Evolutionary conservation across 805 yeast genomes (phyloP), one percentile per base, ranked within the genome.

Genomic region (Yarrowia bubula): DNA sequence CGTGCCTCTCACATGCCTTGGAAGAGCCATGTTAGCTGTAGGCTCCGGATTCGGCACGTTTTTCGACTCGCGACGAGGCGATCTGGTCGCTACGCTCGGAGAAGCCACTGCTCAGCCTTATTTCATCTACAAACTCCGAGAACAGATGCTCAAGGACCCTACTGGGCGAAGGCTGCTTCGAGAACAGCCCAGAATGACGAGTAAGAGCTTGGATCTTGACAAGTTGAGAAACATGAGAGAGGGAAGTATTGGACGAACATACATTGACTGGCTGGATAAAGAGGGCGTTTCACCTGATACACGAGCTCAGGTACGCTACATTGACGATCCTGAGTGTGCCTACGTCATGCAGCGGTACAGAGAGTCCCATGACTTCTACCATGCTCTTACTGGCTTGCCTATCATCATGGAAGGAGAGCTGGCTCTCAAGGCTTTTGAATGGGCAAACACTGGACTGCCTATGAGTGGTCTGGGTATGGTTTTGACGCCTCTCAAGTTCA

Each of bases 281-380:
- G 98, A 95, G 75, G 92, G 93, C 1, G 96, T 90, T 0, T 86
- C 95, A 3, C 97, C 98, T 1, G 99, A 95, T 73, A 92, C 97
- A 0, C 81, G 99, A 70, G 92, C 88, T 2, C 88, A 91, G 1
- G 98, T 95, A 9, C 85, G 84, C 67, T 95, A 84, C 75, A 90
- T 95, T 47, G 92, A 90, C 68, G 92, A 95, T 73, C 92, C 90
- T 48, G 96, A 91, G 71, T 83, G 90, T 69, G 97, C 97, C 0
- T 95, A 88, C 73, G 88, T 93, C n/a, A 91, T 86, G 79, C 96
- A 91, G 74, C 79, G 99, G 70, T 95, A 93, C 74, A 83, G 99
- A 63, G 98, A 95, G 74, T 92, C 97, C 73, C 99, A 95, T 72
- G 99, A 95, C 73, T 95, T 95, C 72, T 93, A 92, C 73, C 99